These are phyloP conservation scores for Mrakia frigida DNA, from an alignment of 768 basidiomycete genomes.

Conservation along the genomic window DNA sequence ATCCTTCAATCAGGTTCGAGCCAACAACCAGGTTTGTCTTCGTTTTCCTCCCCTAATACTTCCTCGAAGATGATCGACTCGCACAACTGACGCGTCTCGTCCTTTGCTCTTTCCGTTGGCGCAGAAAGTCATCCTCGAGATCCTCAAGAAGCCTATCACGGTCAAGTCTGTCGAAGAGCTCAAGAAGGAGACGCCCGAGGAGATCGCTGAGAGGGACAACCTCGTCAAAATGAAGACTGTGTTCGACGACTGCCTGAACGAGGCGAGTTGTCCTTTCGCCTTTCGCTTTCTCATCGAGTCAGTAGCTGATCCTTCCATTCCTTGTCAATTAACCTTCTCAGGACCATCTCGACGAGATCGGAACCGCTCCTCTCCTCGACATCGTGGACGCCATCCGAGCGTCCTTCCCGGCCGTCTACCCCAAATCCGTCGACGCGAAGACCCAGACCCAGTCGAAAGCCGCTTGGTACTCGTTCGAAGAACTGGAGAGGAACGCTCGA, in stretches of 20 bases:
- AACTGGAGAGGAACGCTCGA: not conserved
- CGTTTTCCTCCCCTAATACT: not conserved
- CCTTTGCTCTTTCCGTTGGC: not conserved
- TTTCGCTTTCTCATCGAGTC: not conserved
- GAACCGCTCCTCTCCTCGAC: conserved; percentile 62
- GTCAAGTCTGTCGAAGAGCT: conserved; percentile 31
- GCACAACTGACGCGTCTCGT: not conserved
- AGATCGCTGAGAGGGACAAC: conserved; percentile 54
- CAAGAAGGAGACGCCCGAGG: conserved; percentile 41
- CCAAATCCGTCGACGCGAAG: conserved; percentile 18
- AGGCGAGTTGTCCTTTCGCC: conserved; percentile 45
- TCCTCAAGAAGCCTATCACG: conserved; percentile 55
- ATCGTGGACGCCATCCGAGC: conserved; percentile 57
- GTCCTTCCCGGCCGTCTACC: conserved; percentile 19
- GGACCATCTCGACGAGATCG: conserved; percentile 64
- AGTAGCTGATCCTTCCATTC: not conserved
- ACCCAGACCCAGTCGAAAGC: too few relatives aligned
- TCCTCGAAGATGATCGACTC: not conserved
- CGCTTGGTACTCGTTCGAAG: not conserved
- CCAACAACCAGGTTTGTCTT: conserved; percentile 19
- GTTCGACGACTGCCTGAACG: conserved; percentile 76
- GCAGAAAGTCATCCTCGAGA: conserved; percentile 63
- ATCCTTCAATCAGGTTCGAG: conserved; percentile 55
- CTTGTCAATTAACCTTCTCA: conserved; percentile 8
- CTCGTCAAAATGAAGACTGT: conserved; percentile 50